Evolutionary conservation across 352 stramenopile species (phyloP), one percentile per base, ranked within the genome.

Genomic region (Globisporangium paddicum): DNA sequence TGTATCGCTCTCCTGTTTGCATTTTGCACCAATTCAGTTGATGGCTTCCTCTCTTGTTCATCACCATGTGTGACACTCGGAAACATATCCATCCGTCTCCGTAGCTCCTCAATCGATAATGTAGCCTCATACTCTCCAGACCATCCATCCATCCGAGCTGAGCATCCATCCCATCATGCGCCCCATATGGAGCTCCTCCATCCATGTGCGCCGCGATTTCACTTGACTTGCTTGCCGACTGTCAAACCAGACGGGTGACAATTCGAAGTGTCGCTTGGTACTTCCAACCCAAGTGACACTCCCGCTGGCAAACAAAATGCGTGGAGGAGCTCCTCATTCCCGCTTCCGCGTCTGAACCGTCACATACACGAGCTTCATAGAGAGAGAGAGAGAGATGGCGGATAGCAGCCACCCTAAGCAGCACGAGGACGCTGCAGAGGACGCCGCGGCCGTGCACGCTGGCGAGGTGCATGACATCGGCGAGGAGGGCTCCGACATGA

Each of bases 401-500:
- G 55, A 61, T 32, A 35, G 11, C 5, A 11, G 23, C n/a, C 5
- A 11, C 5, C 18, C 38, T 18, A 10, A 40, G 7, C 26, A 28
- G 18, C 16, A 53, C 13, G 5, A 21, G 46, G 19, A 9, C 14
- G 21, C 21, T 1, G 34, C 44, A 7, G 14, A n/a, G 26, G 16
- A 45, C 26, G 56, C 42, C 53, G 38, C 28, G 10, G 35, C 23
- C 30, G 51, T 52, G 42, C 58, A 64, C 52, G 35, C 69, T 21
- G 64, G 64, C 2, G 71, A 81, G 50, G 64, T 83, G 16, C 75
- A 86, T 44, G 71, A 82, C 52, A 82, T 86, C 26, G 45, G 61
- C 1, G 75, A 80, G 51, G 76, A 86, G 62, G 76, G 76, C 14
- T 86, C 76, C 14, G 76, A 86, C 64, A 83, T 86, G 73, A 86